A percentile compares a stretch with the other conserved stretches of the same genome.
phyloP scores from a whole-genome alignment of 2,329 filamentous ascomycete species.

The Macrophomina pseudophaseolina region DNA sequence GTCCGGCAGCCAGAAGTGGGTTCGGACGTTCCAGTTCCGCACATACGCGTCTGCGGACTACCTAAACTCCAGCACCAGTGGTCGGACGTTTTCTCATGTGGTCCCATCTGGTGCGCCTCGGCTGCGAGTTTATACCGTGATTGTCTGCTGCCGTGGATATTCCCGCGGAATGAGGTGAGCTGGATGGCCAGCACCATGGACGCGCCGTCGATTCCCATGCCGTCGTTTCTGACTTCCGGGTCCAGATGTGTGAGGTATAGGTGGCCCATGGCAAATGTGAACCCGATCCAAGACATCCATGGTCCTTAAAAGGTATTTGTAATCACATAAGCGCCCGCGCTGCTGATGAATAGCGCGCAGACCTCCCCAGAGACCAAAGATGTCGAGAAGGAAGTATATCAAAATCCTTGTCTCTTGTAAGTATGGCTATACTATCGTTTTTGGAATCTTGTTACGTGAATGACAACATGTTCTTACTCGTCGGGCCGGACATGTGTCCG shows the following conservation, averaged over 20 bases:
- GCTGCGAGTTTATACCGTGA: not conserved
- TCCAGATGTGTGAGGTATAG: conserved; percentile 89
- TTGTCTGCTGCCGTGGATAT: conserved; percentile 87
- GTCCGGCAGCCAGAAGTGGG: not conserved
- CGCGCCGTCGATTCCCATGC: conserved; percentile 73
- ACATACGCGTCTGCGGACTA: not conserved
- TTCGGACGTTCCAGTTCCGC: not conserved
- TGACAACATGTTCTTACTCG: no score
- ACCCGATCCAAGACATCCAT: conserved; percentile 97
- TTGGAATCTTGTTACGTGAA: no score
- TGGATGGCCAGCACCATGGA: conserved; percentile 99
- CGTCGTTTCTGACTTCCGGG: conserved; percentile 75
- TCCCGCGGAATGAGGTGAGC: conserved; percentile 95
- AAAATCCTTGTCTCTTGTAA: conserved; percentile 61
- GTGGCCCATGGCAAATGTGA: conserved; percentile 92
- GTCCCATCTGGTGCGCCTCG: not conserved
- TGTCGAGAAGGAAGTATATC: conserved; percentile 87
- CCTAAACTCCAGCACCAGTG: not conserved
- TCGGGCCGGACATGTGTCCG: no score
- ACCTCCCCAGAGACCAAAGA: conserved; percentile 91
- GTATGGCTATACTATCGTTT: no score
- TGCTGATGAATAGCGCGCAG: conserved; percentile 80
- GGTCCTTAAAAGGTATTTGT: conserved; percentile 82
- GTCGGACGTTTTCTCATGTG: not conserved
- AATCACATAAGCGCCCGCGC: conserved; percentile 82